These are phyloP conservation scores for Amoeboaphelidium protococcarum DNA, from an alignment of 371 early-diverging fungal species.

Conservation along the genomic window DNA sequence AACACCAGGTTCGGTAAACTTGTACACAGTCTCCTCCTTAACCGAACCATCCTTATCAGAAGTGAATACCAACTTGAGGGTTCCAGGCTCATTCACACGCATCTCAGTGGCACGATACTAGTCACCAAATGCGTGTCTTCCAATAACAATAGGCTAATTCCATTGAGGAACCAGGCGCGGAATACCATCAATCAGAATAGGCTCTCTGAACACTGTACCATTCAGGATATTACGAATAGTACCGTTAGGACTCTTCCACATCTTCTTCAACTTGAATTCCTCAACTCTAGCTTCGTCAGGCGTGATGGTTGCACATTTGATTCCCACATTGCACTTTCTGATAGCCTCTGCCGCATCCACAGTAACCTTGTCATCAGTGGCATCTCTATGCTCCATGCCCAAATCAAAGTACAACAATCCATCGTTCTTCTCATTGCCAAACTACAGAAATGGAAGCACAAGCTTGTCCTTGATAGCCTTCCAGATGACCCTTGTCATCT, in stretches of 20 bases:
- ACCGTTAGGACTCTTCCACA: conserved; percentile 93
- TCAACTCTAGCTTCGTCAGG: conserved; percentile 85
- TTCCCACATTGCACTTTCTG: conserved; percentile 84
- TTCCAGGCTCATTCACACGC: conserved; percentile 61
- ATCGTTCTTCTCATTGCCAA: conserved; percentile 84
- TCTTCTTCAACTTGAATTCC: conserved; percentile 79
- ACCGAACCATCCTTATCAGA: conserved; percentile 42
- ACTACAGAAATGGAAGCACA: conserved; percentile 65
- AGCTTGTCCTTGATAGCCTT: conserved; percentile 12
- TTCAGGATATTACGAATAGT: conserved; percentile 86
- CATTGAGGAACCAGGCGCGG: conserved; percentile 82
- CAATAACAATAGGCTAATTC: conserved; percentile 82
- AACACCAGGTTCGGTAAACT: conserved; percentile 62
- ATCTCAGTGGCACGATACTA: conserved; percentile 90
- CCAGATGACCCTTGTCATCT: conserved; percentile 81
- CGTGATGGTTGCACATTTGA: conserved; percentile 98
- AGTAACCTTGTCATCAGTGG: conserved; percentile 83
- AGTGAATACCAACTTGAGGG: conserved; percentile 59
- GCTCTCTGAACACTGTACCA: conserved; percentile 94
- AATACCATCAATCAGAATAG: conserved; percentile 60
- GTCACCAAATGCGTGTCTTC: conserved; percentile 88
- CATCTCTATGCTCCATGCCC: conserved; percentile 67
- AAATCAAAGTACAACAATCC: conserved; percentile 87
- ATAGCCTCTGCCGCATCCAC: conserved; percentile 87
- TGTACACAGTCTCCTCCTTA: conserved; percentile 33